phyloP scores from a whole-genome alignment of 2,329 filamentous ascomycete species.

The Fusarium penzigii region DNA sequence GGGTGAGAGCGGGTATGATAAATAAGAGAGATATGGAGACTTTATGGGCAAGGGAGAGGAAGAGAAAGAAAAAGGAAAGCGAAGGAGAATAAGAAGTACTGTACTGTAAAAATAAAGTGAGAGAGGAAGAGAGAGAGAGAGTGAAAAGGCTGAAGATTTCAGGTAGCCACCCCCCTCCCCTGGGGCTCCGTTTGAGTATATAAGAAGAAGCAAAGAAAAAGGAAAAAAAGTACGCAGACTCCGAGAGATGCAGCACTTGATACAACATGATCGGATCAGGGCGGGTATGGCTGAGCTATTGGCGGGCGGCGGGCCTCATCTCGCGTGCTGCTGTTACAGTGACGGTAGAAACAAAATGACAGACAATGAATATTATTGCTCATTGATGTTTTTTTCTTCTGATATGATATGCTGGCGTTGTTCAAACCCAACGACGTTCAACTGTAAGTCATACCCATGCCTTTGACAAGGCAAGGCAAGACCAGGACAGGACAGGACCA shows the following conservation, averaged over 20 bases:
- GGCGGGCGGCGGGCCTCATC: constrained; percentile 28
- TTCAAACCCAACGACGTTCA: no score
- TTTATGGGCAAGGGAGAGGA: constrained; percentile 13
- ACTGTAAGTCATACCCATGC: no score
- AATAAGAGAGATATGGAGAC: constrained; percentile 15
- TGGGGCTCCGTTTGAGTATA: constrained; percentile 21
- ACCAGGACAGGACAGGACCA: no score
- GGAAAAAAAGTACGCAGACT: constrained; percentile 16
- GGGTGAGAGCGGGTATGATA: constrained; percentile 14
- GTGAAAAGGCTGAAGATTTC: constrained; percentile 22
- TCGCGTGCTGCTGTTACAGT: constrained; percentile 15
- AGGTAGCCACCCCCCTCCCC: constrained; percentile 20
- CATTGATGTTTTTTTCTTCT: no score
- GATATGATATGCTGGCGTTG: no score
- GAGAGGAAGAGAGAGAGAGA: no score
- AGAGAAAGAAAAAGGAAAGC: constrained; percentile 4
- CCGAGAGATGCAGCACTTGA: constrained; percentile 16
- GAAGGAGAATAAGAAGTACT: no score
- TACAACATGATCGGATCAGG: constrained; percentile 23
- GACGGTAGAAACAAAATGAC: not conserved
- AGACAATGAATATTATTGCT: no score
- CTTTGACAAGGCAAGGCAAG: no score
- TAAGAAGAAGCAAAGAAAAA: constrained; percentile 20
- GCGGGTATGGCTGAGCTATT: constrained; percentile 27
- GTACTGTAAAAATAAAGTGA: no score